Conservation (phyloP, 2,329 filamentous ascomycete genomes). For the Didymella glomerata region DNA sequence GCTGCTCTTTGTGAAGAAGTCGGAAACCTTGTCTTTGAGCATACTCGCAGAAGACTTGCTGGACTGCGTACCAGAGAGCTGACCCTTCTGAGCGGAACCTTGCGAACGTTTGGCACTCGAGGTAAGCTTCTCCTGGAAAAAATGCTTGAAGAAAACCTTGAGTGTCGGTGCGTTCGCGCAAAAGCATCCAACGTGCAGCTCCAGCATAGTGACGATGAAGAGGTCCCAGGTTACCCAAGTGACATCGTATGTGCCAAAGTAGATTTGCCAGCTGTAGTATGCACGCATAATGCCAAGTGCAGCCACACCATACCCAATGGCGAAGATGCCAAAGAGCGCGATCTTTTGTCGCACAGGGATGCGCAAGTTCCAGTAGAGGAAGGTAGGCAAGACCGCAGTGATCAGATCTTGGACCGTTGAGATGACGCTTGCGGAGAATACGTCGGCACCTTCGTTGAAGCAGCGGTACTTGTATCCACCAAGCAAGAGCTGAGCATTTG, state of each 20-base stretch:
- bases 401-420: conserved; percentile 41
- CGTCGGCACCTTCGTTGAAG: conserved; percentile 45
- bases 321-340: conserved; percentile 43
- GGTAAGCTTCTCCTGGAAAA: conserved; percentile 36
- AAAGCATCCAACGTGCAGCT: conserved; percentile 42
- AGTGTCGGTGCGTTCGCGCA: conserved; percentile 45
- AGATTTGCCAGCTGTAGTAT: conserved; percentile 41
- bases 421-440: conserved; percentile 40
- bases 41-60: conserved; percentile 16
- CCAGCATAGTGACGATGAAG: conserved; percentile 34
- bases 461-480: conserved; percentile 41
- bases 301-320: conserved; percentile 43
- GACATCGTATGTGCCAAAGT: conserved; percentile 43
- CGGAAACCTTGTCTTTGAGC: conserved; percentile 22
- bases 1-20: conserved; percentile 18
- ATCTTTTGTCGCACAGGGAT: conserved; percentile 42
- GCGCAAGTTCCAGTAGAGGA: conserved; percentile 45
- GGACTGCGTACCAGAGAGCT: conserved; percentile 11
- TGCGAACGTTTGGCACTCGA: conserved; percentile 19
- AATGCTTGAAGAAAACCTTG: conserved; percentile 47
- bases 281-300: conserved; percentile 35
- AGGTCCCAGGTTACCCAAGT: conserved; percentile 39
- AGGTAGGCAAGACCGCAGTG: conserved; percentile 44
- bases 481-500: conserved; percentile 25
- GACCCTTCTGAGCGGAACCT: neutral